phyloP scores from a whole-genome alignment of 1,284 basidiomycete species.

The Macrocystidia cucumis region DNA sequence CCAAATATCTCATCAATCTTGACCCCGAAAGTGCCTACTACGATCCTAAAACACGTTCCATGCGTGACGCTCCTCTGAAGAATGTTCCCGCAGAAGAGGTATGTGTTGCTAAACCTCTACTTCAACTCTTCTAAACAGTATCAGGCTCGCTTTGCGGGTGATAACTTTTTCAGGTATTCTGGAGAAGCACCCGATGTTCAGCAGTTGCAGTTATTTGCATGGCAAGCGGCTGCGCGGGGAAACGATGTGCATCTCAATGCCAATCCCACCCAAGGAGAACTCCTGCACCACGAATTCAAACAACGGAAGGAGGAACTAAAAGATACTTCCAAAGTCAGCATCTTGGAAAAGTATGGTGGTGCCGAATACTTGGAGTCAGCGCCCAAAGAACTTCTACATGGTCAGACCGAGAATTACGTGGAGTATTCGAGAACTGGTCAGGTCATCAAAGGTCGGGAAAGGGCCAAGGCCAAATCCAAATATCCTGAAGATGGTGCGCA shows the following conservation, averaged over 20 bases:
- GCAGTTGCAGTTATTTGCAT: constrained; percentile 91
- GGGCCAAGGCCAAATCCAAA: constrained; percentile 79
- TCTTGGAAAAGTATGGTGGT: constrained; percentile 89
- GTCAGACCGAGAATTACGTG: constrained; percentile 96
- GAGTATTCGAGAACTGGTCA: constrained; percentile 94
- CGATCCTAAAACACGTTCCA: constrained; percentile 98
- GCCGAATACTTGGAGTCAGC: constrained; percentile 86
- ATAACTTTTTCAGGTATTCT: constrained; percentile 89
- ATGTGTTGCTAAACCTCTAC: constrained; percentile 16
- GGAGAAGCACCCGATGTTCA: constrained; percentile 92
- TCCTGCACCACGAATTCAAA: constrained; percentile 86
- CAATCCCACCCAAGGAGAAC: constrained; percentile 92
- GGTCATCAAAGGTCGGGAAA: constrained; percentile 88
- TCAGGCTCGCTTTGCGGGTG: constrained; percentile 88
- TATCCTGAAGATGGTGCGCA: constrained; percentile 89
- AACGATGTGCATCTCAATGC: constrained; percentile 95
- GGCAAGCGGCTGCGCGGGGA: constrained; percentile 91
- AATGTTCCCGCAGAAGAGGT: constrained; percentile 82
- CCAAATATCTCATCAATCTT: constrained; percentile 97
- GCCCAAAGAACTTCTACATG: constrained; percentile 84
- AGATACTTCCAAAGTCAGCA: constrained; percentile 80
- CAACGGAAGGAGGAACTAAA: constrained; percentile 91
- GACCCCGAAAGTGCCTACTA: constrained; percentile 97
- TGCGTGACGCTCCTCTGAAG: constrained; percentile 92
- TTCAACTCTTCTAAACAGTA: constrained; percentile 5